Conservation (phyloP, 2,329 filamentous ascomycete genomes). For the Alternaria triticina region DNA sequence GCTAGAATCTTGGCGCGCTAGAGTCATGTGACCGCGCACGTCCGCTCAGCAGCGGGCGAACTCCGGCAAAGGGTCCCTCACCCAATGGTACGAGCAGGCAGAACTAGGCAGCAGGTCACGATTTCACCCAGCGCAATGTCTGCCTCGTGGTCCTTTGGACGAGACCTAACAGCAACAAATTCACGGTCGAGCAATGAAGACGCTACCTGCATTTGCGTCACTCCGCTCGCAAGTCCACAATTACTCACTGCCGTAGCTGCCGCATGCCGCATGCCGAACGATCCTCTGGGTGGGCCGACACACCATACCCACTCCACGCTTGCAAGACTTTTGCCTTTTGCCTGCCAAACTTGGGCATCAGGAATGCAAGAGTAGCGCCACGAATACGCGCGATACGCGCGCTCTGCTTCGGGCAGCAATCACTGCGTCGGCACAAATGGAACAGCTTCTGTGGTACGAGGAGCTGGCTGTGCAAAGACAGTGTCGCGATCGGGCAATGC, state of each 20-base stretch:
- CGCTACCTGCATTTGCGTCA: not conserved
- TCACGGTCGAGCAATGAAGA: not conserved
- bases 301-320: not conserved
- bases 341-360: not conserved
- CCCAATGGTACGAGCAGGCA: not conserved
- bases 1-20: constrained; percentile 28
- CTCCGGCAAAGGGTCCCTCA: not conserved
- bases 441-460: not conserved
- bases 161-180: not conserved
- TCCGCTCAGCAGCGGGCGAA: not conserved
- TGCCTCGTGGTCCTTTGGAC: not conserved
- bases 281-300: not conserved
- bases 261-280: not conserved
- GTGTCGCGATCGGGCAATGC: not conserved
- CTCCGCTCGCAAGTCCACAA: not conserved
- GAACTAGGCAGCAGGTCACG: constrained; percentile 1
- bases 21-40: constrained; percentile 16
- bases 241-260: not conserved
- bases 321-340: not conserved
- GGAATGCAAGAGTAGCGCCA: not conserved
- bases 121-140: not conserved
- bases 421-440: not conserved
- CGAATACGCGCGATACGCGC: not conserved
- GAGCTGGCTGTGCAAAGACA: not conserved
- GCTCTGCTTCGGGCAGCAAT: not conserved